Conservation (phyloP, 352 stramenopile genomes). For the Thraustotheca clavata region DNA sequence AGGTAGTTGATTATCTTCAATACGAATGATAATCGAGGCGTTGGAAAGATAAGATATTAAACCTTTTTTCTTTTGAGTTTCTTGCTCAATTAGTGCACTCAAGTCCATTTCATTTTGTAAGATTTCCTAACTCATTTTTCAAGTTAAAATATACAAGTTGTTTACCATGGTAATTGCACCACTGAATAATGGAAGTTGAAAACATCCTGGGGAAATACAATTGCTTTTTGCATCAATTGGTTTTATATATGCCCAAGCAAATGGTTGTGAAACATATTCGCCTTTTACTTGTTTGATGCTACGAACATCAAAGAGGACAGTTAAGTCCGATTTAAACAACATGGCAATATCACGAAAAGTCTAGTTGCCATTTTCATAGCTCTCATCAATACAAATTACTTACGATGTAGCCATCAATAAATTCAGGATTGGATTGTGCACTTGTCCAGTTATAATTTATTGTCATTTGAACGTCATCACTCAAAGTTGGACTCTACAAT, state of each 20-base stretch:
- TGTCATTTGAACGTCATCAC: constrained; percentile 46
- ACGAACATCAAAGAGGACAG: constrained; percentile 54
- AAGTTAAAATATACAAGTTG: background rate
- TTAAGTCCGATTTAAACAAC: constrained; percentile 22
- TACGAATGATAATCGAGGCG: constrained; percentile 45
- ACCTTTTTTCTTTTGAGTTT: constrained; percentile 38
- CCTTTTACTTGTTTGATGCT: constrained; percentile 34
- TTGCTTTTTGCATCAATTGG: constrained; percentile 31
- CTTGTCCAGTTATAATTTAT: constrained; percentile 54
- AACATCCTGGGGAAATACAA: constrained; percentile 29
- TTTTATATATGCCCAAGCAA: constrained; percentile 58
- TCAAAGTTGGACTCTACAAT: constrained; percentile 31
- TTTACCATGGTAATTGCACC: constrained; percentile 54
- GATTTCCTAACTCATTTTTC: constrained; percentile 26
- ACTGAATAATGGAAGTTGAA: constrained; percentile 53
- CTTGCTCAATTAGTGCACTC: constrained; percentile 29
- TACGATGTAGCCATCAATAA: constrained; percentile 51
- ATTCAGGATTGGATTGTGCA: constrained; percentile 41
- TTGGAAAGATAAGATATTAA: constrained; percentile 31
- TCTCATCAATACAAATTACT: background rate
- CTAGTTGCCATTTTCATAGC: constrained; percentile 24
- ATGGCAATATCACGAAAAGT: constrained; percentile 33
- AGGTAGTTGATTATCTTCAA: constrained; percentile 56
- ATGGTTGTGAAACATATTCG: constrained; percentile 32
- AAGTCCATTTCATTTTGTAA: constrained; percentile 25